Base-by-base conservation (phyloP, 345 rosid genomes). In the Citrus reticulata region DNA sequence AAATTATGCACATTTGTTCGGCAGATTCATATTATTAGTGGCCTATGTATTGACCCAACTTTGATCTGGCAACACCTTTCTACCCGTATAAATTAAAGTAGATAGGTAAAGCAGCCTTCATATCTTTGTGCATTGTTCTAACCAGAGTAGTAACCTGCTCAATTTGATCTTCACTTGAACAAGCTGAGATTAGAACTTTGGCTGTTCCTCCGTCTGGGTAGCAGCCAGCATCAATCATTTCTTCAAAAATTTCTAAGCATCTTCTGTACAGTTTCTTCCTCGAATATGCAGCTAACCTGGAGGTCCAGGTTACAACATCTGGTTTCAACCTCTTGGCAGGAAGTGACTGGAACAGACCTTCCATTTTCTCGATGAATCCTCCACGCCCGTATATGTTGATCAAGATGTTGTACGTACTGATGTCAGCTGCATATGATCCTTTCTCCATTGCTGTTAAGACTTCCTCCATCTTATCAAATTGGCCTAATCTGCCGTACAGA, bases 271-370 rank as follows among this genome's bases (percentile, higher is more conserved):
- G 83, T 77, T 92, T 95, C 93, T 93, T 95, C 69, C 92, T 91
- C 0, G 99, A 91, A 83, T 92, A 93, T 37, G 91, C 96, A 9
- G 93, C 95, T 0, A 91, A 78, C 65, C 97, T 86, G 5, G 98
- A 92, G 0, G 99, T 95, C 99, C 98, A 95, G 10, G 99, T 95
- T 79, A 95, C 96, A 2, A 92, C 99, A 77, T 95, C 97, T 0
- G 97, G 90, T 66, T 66, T 86, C 74, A 90, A 60, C 13, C 78
- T 84, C 80, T 71, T 91, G 59, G 72, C 77, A 16, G 86, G 73
- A 58, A 93, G 85, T 37, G 83, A 82, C 0, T 17, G 69, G 77
- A 95, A 93, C 68, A 91, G 70, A 66, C 81, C 91, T 74, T 93
- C 98, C 76, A 91, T 87, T 82, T 87, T 89, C 59, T 93, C 88